Evolutionary conservation across 139 green algal genomes (phyloP).

Genomic region (Tetradesmus obliquus): DNA sequence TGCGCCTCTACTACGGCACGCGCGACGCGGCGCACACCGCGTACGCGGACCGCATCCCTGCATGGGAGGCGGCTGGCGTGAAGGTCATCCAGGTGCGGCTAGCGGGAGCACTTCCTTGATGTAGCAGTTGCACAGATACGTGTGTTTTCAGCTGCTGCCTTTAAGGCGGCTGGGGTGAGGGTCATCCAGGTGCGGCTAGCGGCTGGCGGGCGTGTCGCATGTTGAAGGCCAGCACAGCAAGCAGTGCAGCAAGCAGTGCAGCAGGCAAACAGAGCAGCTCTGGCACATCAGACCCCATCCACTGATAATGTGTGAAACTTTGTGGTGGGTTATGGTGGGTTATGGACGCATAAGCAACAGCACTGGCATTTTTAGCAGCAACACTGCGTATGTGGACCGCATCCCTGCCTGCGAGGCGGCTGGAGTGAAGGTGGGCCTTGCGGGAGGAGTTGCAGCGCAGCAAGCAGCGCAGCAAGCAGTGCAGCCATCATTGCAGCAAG

Average conservation of each 20-base stretch:
- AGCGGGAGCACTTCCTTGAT: background rate
- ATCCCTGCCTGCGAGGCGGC: conserved; percentile 69
- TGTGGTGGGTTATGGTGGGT: no score
- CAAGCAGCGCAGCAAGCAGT: no score
- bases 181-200: conserved; percentile 55
- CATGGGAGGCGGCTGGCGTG: conserved; percentile 79
- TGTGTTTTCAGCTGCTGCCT: conserved; percentile 42
- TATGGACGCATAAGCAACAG: background rate
- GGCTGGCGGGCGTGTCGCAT: no score
- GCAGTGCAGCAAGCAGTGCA: no score
- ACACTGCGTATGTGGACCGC: conserved; percentile 53
- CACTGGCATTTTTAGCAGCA: background rate
- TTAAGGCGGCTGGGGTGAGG: conserved; percentile 73
- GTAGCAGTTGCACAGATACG: no score
- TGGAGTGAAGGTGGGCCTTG: conserved; percentile 65
- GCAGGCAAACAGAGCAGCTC: no score
- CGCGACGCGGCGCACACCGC: conserved; percentile 47
- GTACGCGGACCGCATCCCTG: conserved; percentile 55
- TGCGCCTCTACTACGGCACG: conserved; percentile 87
- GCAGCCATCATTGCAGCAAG: no score
- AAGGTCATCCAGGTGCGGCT: conserved; percentile 61
- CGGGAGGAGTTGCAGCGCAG: background rate
- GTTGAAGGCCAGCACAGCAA: no score
- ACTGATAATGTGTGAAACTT: no score
- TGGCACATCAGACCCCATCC: no score